Conservation (phyloP, 345 rosid genomes). For the Eucalyptus sp. region DNA sequence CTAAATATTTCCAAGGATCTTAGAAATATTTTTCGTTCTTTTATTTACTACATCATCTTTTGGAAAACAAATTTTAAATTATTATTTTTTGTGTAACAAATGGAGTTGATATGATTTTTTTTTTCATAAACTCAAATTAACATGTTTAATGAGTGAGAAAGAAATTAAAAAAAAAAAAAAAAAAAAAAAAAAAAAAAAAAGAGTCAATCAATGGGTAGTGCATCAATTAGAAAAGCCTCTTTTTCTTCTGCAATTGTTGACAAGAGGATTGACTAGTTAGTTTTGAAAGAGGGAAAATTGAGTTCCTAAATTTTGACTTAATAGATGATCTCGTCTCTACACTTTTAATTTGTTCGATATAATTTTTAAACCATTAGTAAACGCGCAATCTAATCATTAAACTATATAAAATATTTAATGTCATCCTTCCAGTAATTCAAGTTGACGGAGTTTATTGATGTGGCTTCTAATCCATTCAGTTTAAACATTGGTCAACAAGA, state of each 20-base stretch:
- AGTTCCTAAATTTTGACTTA: background rate
- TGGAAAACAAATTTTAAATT: fast-evolving
- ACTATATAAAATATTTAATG: background rate
- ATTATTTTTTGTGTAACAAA: fast-evolving
- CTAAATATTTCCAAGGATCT: fast-evolving
- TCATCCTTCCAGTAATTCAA: background rate
- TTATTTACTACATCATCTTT: no score
- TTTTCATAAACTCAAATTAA: background rate
- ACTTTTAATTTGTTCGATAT: background rate
- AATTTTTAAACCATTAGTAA: background rate
- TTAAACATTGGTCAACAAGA: background rate
- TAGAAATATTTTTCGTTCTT: fast-evolving
- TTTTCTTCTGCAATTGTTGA: background rate
- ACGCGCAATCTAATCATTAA: fast-evolving
- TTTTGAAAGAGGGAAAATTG: background rate
- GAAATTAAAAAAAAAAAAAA: background rate
- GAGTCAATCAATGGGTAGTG: background rate
- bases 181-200: background rate
- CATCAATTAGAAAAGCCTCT: background rate
- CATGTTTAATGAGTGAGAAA: background rate
- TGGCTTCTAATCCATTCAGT: background rate
- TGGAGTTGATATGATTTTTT: fast-evolving
- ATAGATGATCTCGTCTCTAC: fast-evolving
- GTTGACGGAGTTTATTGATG: background rate
- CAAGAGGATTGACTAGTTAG: background rate